Base-by-base conservation (phyloP, 495 filamentous ascomycete species). In the Cercophora newfieldiana region DNA sequence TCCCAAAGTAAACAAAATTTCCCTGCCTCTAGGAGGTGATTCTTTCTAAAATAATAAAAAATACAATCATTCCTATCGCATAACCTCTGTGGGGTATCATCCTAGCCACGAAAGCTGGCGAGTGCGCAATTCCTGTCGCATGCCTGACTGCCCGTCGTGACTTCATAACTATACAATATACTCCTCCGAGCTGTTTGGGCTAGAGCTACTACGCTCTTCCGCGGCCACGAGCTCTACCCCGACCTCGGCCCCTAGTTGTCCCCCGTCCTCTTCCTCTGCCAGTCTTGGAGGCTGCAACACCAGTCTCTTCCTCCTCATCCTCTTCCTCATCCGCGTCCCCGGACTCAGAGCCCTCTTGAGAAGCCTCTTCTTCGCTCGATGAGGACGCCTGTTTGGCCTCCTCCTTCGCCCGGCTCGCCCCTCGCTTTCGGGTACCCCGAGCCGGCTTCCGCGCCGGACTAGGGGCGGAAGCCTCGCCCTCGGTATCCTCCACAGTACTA, bases 361-460 rank as follows among this genome's bases (percentile, higher is more conserved):
- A 85, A 48, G 68, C 66, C 69, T 96, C 93, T 28, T 81, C 79
- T 64, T 89, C 90, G 64, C 93, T 64, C 3, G 66, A 90, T 64
- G 88, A 86, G 67, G 91, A 93, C 12, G 7, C 50, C 19, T 63
- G 50, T 16, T 56, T 63, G 5, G 28, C 63, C 4, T 72, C 75
- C 16, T 75, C 71, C 51, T 73, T 72, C 18, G 71, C 69, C 63
- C 68, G 76, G 57, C 73, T 72, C 6, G 76, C 79, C 49, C 74
- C 74, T 7, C 80, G 79, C 62, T 79, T 79, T 44, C 73, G 70
- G 47, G 74, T 78, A 33, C 79, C 76, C 28, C 79, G 72, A 8
- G 75, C 70, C 25, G 78, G 44, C 57, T 74, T 74, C 61, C 68
- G 71, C 22, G 74, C 69, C 59, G 77, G 71, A 63, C 71, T 74